Conservation (phyloP, 1,139 yeast genomes). For the Sugiyamaella paludigena region DNA sequence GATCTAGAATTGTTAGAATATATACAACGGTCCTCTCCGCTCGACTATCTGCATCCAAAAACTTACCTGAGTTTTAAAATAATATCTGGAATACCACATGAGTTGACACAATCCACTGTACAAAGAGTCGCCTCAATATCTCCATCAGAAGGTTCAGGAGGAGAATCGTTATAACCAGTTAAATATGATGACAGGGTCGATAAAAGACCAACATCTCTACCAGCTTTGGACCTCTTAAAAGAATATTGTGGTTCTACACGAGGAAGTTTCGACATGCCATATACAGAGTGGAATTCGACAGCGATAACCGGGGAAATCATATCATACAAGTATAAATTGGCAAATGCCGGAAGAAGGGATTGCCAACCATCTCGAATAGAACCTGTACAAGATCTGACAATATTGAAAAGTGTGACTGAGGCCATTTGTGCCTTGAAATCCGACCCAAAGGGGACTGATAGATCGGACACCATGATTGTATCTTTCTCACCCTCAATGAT, state of each 20-base stretch:
- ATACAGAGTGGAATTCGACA: constrained; percentile 10
- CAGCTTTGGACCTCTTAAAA: constrained; percentile 58
- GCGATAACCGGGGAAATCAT: constrained; percentile 41
- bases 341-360: constrained; percentile 55
- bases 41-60: not conserved
- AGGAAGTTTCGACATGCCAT: constrained; percentile 43
- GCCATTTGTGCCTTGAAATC: constrained; percentile 92
- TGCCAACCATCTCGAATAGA: constrained; percentile 56
- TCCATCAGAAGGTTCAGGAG: constrained; percentile 87
- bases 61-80: constrained; percentile 39
- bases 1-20: constrained; percentile 5
- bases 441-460: constrained; percentile 80
- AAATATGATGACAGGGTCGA: constrained; percentile 90
- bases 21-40: not conserved
- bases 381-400: constrained; percentile 57
- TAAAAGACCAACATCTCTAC: constrained; percentile 70
- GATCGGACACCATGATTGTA: constrained; percentile 68
- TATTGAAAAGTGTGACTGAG: constrained; percentile 76
- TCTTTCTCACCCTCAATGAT: constrained; percentile 47
- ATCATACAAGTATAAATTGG: constrained; percentile 70
- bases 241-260: constrained; percentile 64
- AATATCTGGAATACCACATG: constrained; percentile 56
- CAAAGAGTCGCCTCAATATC: constrained; percentile 84
- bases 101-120: constrained; percentile 75
- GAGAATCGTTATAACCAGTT: constrained; percentile 82